Conservation (phyloP, 73 alveolate genomes). For the Effrenium voratum region DNA sequence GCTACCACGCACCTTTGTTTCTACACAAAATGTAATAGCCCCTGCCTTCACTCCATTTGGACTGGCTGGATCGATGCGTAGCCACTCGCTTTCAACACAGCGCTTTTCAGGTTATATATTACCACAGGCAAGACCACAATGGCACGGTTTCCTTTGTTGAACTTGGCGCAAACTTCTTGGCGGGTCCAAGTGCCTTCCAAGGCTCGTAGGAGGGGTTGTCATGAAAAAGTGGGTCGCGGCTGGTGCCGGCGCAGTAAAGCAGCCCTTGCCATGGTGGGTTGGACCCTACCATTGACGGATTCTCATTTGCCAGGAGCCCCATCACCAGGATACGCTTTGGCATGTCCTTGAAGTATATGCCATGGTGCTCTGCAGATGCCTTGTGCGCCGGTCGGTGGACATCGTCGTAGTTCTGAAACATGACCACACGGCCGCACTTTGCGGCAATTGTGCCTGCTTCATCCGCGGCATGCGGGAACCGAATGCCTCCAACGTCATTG, state of each 20-base stretch:
- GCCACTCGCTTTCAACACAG: too few relatives aligned
- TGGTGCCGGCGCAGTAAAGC: background rate
- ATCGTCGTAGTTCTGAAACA: background rate
- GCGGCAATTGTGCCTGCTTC: background rate
- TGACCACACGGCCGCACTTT: background rate
- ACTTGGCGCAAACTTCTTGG: too few relatives aligned
- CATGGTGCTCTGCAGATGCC: background rate
- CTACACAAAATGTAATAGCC: too few relatives aligned
- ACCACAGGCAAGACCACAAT: too few relatives aligned
- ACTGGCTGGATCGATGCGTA: too few relatives aligned
- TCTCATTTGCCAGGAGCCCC: background rate
- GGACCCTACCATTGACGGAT: background rate
- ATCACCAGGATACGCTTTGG: background rate
- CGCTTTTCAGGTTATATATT: too few relatives aligned
- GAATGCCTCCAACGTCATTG: background rate
- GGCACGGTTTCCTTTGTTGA: too few relatives aligned
- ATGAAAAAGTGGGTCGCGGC: background rate
- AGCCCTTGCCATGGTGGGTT: background rate
- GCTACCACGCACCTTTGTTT: too few relatives aligned
- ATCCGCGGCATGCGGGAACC: background rate
- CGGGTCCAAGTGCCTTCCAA: background rate
- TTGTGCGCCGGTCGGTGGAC: background rate
- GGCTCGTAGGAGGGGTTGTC: background rate
- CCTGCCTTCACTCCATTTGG: too few relatives aligned
- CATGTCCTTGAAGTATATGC: background rate